Evolutionary conservation across 1,139 yeast species (phyloP).

Genomic region (Arxiozyma slooffiae): DNA sequence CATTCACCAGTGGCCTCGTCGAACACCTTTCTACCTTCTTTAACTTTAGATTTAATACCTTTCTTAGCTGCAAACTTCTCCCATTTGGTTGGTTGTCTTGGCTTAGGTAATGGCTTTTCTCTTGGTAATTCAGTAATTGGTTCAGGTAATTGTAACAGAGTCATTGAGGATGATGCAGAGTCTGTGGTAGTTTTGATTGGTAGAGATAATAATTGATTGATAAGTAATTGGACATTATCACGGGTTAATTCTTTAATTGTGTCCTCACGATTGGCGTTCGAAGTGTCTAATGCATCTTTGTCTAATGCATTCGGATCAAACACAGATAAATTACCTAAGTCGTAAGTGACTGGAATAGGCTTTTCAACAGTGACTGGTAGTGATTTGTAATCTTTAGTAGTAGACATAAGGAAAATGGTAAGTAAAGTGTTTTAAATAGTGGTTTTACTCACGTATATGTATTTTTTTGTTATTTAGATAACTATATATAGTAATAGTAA

Average conservation of each 20-base stretch:
- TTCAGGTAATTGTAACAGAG: constrained; percentile 76
- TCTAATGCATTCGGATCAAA: constrained; percentile 82
- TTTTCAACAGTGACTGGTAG: constrained; percentile 76
- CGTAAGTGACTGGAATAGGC: constrained; percentile 75
- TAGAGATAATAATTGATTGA: constrained; percentile 80
- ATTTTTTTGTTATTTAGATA: too few species aligned
- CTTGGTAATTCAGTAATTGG: constrained; percentile 80
- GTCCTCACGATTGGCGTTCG: constrained; percentile 48
- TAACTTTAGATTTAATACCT: constrained; percentile 86
- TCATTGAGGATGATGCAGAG: constrained; percentile 54
- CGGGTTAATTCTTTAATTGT: constrained; percentile 64
- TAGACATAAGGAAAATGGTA: constrained; percentile 10
- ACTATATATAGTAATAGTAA: constrained; percentile 1
- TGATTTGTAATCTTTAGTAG: constrained; percentile 16
- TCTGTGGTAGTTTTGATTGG: constrained; percentile 84
- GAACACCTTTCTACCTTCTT: constrained; percentile 79
- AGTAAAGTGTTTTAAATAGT: not conserved
- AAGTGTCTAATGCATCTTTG: constrained; percentile 42
- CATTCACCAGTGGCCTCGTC: constrained; percentile 88
- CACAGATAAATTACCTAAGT: constrained; percentile 78
- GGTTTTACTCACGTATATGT: not conserved
- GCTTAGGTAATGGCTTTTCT: constrained; percentile 90
- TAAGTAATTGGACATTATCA: constrained; percentile 83
- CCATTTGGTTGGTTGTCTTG: constrained; percentile 92
- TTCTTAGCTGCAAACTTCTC: constrained; percentile 91